phyloP scores from a whole-genome alignment of 2,329 filamentous ascomycete genomes.

The Scytalidium lignicola region DNA sequence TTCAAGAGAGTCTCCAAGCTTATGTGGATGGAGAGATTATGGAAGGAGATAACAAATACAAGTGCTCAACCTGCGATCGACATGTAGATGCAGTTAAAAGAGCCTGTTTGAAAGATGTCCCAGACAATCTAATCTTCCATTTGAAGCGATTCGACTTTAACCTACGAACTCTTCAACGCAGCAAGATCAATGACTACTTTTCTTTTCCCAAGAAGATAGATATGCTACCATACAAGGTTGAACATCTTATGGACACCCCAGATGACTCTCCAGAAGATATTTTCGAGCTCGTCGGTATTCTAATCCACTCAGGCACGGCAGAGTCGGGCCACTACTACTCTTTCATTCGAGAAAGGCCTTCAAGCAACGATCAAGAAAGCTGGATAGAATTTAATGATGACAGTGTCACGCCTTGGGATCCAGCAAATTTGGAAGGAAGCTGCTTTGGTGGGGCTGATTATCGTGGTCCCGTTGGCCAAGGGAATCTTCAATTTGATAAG shows the following conservation, averaged over 20 bases:
- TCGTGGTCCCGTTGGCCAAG: slow-evolving; percentile 39
- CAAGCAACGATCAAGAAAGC: slow-evolving; percentile 35
- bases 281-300: slow-evolving; percentile 90
- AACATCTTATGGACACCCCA: slow-evolving; percentile 64
- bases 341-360: slow-evolving; percentile 77
- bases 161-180: slow-evolving; percentile 68
- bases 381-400: slow-evolving; percentile 98
- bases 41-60: slow-evolving; percentile 98
- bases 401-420: slow-evolving; percentile 72
- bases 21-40: slow-evolving; percentile 95
- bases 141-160: slow-evolving; percentile 86
- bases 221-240: slow-evolving; percentile 86
- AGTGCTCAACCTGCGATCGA: slow-evolving; percentile 82
- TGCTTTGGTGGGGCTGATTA: slow-evolving; percentile 75
- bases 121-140: slow-evolving; percentile 93
- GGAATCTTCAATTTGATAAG: slow-evolving; percentile 54
- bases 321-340: slow-evolving; percentile 98
- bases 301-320: slow-evolving; percentile 88
- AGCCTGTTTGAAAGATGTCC: slow-evolving; percentile 86
- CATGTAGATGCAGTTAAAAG: slow-evolving; percentile 92
- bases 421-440: slow-evolving; percentile 62
- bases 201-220: slow-evolving; percentile 79
- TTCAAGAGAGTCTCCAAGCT: slow-evolving; percentile 86
- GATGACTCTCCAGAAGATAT: slow-evolving; percentile 59
- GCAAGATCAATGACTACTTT: slow-evolving; percentile 95